Percentiles rank a stretch among this genome's conserved stretches.
Conservation (phyloP, 2,329 filamentous ascomycete genomes). For the Corynespora cassiicola region DNA sequence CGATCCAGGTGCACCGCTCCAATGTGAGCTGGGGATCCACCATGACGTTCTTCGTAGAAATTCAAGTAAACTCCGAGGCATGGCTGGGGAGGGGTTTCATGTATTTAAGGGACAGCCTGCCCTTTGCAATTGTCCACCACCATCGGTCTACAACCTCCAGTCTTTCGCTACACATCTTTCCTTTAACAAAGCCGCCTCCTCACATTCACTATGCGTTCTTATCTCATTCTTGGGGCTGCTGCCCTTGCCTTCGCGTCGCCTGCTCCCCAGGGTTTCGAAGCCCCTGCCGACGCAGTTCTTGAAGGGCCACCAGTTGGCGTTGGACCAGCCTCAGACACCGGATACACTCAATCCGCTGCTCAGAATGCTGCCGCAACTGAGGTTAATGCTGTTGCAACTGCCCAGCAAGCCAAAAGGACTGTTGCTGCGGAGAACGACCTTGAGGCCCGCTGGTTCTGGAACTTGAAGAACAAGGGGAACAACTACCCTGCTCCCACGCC, state of each 20-base stretch:
- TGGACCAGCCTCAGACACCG: constrained; percentile 15
- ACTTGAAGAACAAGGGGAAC: too few relatives aligned
- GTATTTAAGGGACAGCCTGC: neutral
- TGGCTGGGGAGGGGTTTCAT: constrained; percentile 1
- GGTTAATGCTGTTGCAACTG: constrained; percentile 18
- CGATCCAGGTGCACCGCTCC: too few relatives aligned
- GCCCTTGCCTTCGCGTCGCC: constrained; percentile 27
- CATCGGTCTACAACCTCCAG: constrained; percentile 3
- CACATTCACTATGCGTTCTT: constrained; percentile 24
- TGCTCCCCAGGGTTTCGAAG: constrained; percentile 28
- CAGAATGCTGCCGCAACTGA: constrained; percentile 17
- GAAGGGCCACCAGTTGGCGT: constrained; percentile 25
- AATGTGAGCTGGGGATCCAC: too few relatives aligned
- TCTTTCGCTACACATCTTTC: constrained; percentile 4
- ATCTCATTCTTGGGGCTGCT: constrained; percentile 25
- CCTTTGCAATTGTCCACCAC: constrained; percentile 4
- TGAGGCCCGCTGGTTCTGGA: constrained; percentile 4
- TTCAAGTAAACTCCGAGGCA: neutral
- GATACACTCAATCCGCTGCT: constrained; percentile 21
- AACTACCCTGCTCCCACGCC: neutral
- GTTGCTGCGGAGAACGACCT: constrained; percentile 9
- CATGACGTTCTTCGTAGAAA: too few relatives aligned
- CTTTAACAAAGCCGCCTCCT: too few relatives aligned
- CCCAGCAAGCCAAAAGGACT: constrained; percentile 10
- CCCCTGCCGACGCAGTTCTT: constrained; percentile 8